Evolutionary conservation across 1,139 yeast species (phyloP), one percentile per base, ranked within the genome.

Genomic region (Pichia sp.): DNA sequence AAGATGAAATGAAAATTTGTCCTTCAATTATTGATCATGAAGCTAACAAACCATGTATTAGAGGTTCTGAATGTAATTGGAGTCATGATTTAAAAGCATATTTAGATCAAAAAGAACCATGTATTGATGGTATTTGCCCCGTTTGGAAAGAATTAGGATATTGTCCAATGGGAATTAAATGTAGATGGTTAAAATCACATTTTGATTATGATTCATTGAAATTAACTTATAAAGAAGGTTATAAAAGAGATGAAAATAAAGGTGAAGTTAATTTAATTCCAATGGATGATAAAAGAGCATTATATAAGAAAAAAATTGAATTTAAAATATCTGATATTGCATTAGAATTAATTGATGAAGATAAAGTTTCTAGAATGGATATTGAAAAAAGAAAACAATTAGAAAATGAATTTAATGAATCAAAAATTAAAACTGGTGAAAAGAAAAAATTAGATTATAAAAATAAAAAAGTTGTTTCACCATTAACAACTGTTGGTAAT

Each of bases 401-500:
- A 44, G 68, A 69, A 35, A 72, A 79, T n/a, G 67, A 73, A 12
- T 92, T 78, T 58, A 69, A 77, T 44, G 97, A 90, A 59, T 75
- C 94, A 2, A 82, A 90, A n/a, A 78, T 82, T 63, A 78, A 77
- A 56, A 73, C 87, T 1, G 68, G 76, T n/a, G 97, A 92, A 63
- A 92, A 92, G 76, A 85, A 82, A 63, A 73, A 67, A 49, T 64
- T 94, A 39, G 70, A 87, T 59, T 72, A 86, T 43, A 69, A 72
- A 42, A 68, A 78, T 35, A 92, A 94, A 50, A 90, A 87, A 63
- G 89, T 92, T 50, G 83, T 92, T 11, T 87, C 97, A 1, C 99
- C 99, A 2, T 74, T 92, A 53, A 94, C 99, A 24, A 92, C 99
- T 0, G 98, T 94, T 7, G 99, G 99, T 30, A 92, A 92, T 63